These are phyloP conservation scores for Flaveria bidentis DNA, from an alignment of 129 eudicot genomes.

Conservation along the genomic window DNA sequence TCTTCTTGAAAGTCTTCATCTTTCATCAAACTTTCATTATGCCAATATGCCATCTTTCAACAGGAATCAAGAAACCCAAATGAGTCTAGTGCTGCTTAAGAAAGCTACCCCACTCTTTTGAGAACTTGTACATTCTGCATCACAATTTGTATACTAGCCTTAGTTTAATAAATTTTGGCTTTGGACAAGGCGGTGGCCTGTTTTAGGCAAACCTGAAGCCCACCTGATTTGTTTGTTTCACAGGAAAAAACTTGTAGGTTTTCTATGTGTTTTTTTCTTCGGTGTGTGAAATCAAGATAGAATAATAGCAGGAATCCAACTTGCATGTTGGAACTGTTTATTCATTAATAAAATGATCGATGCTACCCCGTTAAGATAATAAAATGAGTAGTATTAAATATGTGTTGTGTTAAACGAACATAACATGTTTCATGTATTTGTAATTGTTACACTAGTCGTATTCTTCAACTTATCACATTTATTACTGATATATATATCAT, in stretches of 20 bases:
- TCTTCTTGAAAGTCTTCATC: constrained; percentile 56
- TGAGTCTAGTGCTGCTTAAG: not conserved
- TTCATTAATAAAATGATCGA: too few relatives aligned
- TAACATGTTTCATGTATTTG: too few relatives aligned
- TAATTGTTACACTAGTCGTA: too few relatives aligned
- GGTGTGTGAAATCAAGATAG: constrained; percentile 12
- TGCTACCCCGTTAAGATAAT: too few relatives aligned
- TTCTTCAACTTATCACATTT: too few relatives aligned
- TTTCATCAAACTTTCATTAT: constrained; percentile 29
- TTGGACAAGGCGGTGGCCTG: not conserved
- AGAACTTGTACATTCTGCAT: constrained; percentile 6
- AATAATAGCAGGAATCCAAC: constrained; percentile 15
- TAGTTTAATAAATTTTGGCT: not conserved
- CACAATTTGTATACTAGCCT: not conserved
- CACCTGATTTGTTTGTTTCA: constrained; percentile 12
- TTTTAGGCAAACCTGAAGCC: constrained; percentile 15
- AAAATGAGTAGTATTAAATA: too few relatives aligned
- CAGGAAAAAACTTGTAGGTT: not conserved
- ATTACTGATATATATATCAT: too few relatives aligned
- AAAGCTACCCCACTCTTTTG: not conserved
- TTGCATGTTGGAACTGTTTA: not conserved
- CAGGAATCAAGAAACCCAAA: constrained; percentile 12
- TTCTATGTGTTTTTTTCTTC: not conserved
- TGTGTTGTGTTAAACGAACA: too few relatives aligned
- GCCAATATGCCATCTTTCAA: constrained; percentile 40